These are phyloP conservation scores for Cryphonectria nitschkei DNA, from an alignment of 2,329 filamentous ascomycete genomes.

Conservation along the genomic window DNA sequence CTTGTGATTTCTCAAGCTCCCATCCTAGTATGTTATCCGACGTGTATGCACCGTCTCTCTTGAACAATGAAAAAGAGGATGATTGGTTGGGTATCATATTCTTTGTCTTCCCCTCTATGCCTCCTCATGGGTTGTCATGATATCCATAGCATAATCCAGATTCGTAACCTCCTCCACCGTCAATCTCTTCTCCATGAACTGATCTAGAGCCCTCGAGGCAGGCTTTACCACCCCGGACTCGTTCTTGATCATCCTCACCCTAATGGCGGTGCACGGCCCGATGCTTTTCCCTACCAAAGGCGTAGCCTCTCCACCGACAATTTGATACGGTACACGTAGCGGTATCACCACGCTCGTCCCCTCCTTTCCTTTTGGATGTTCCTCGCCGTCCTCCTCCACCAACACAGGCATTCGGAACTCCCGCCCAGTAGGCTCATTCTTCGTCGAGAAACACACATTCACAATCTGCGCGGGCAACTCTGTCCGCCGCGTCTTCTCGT, in stretches of 20 bases:
- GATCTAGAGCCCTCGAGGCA: conserved; percentile 35
- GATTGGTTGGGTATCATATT: conserved; percentile 2
- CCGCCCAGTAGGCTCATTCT: background rate
- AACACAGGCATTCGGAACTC: conserved; percentile 25
- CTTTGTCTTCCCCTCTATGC: background rate
- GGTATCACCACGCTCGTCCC: conserved; percentile 29
- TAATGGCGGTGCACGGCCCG: conserved; percentile 27
- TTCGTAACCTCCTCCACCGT: conserved; percentile 19
- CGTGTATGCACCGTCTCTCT: background rate
- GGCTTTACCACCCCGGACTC: conserved; percentile 40
- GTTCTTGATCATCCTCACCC: conserved; percentile 39
- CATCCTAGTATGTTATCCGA: background rate
- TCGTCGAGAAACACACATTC: conserved; percentile 27
- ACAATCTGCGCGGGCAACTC: conserved; percentile 9
- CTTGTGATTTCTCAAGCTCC: background rate
- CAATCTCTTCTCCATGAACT: conserved; percentile 28
- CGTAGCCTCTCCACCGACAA: conserved; percentile 13
- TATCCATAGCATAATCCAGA: conserved; percentile 30
- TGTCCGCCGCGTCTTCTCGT: background rate
- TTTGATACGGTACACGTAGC: conserved; percentile 25
- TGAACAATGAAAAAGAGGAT: background rate
- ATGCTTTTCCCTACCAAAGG: background rate
- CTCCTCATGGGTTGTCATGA: conserved; percentile 18
- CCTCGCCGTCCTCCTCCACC: conserved; percentile 8
- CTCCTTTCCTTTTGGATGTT: background rate